Evolutionary conservation across 768 basidiomycete species (phyloP), one percentile per base, ranked within the genome.

Genomic region (Mycena belliarum): DNA sequence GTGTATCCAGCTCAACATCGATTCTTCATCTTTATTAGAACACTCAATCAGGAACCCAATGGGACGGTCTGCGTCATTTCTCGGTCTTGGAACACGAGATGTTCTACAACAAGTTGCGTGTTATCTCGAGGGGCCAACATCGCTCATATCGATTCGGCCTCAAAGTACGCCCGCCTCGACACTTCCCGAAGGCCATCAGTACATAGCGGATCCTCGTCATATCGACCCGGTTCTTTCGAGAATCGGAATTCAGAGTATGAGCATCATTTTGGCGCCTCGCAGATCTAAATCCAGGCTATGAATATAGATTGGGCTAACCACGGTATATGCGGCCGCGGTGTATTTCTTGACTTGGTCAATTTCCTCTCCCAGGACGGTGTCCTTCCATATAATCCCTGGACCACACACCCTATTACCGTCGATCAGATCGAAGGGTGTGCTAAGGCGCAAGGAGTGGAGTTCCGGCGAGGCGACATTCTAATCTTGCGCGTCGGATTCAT

Each of bases 21-120:
- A 20, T 20, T 2, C 15, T 41, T 24, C 50, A 40, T 37, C 15
- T 42, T 32, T 21, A 56, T n/a, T 49, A 88, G 86, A 88, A 89
- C 61, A 86, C 86, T 0, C 87, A 88, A 71, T 86, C 85, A 0
- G 85, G 86, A 10, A 78, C 84, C 5, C 86, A 89, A 63, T 87
- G 87, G 86, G 87, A 88, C 62, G 85, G 87, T 12, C 11, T 63
- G 37, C 57, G 61, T 14, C 86, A 88, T 59, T 84, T 77, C 61
- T 84, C 84, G 2, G 60, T 87, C 37, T 49, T 69, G 1, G 76
- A 81, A 20, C 79, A 86, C 60, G 76, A 75, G 6, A 73, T 85
- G 23, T 86, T 84, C 66, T 88, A 87, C 68, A 83, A 87, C 72
- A 84, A 86, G 85, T 85, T 60, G 44, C 14, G 53, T 48, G 33